Evolutionary conservation across 2,329 filamentous ascomycete genomes (phyloP).

Genomic region (Penicillium sp.): DNA sequence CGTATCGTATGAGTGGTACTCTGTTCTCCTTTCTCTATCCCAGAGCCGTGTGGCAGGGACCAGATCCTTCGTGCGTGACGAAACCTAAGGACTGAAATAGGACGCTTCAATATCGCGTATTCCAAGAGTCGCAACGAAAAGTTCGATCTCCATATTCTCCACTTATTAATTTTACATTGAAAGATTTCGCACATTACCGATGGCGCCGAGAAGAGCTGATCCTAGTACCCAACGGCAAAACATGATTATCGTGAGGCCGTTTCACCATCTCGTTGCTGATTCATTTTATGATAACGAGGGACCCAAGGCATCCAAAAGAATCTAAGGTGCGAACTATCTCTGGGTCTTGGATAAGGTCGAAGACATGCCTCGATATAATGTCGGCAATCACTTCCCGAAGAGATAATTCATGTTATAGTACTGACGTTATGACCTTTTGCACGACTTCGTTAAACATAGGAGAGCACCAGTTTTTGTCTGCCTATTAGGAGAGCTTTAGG

Average conservation of each 20-base stretch:
- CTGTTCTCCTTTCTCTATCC: too few relatives aligned
- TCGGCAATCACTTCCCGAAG: background rate
- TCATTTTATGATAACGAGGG: background rate
- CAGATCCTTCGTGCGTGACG: too few relatives aligned
- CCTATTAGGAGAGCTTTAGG: background rate
- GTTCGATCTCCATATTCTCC: background rate
- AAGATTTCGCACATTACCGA: background rate
- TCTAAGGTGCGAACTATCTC: background rate
- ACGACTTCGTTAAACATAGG: background rate
- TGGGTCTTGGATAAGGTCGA: background rate
- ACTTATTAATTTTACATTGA: background rate
- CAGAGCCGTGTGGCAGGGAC: too few relatives aligned
- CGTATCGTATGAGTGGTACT: too few relatives aligned
- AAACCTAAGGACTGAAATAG: too few relatives aligned
- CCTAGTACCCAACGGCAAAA: background rate
- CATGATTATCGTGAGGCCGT: background rate
- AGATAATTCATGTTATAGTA: background rate
- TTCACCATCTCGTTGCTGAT: background rate
- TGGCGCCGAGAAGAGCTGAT: background rate
- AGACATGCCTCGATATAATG: background rate
- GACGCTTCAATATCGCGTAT: background rate
- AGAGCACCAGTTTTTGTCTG: background rate
- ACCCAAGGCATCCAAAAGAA: background rate
- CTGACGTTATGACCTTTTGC: background rate
- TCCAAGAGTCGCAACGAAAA: background rate